These are phyloP conservation scores for Melaleuca quinquenervia DNA, from an alignment of 345 rosid genomes.

Conservation along the genomic window DNA sequence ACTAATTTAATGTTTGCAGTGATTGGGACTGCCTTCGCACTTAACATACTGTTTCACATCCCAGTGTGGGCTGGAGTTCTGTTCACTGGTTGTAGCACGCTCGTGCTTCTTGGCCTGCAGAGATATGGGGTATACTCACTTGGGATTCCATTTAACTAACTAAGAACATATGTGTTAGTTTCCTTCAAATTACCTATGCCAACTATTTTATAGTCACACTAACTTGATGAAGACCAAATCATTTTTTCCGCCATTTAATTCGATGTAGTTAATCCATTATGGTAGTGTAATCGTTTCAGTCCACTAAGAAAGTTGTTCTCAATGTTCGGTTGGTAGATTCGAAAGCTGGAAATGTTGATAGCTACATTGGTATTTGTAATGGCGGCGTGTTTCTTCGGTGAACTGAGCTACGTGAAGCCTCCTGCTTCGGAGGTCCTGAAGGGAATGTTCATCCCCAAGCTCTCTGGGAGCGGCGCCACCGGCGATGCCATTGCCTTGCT, in stretches of 20 bases:
- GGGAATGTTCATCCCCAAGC: constrained; percentile 2
- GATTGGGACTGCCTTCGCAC: constrained; percentile 54
- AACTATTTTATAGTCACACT: not conserved
- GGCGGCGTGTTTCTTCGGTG: constrained; percentile 1
- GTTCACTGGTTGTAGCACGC: constrained; percentile 41
- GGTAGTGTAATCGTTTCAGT: not conserved
- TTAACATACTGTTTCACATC: constrained; percentile 35
- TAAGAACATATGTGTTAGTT: not conserved
- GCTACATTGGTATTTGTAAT: not conserved
- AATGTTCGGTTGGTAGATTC: not conserved
- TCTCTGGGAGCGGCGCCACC: constrained; percentile 11
- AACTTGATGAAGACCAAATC: not conserved
- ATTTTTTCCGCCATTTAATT: not conserved
- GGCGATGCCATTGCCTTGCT: constrained; percentile 32
- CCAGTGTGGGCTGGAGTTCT: constrained; percentile 52
- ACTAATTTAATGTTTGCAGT: constrained; percentile 11
- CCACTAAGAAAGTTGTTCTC: too few relatives aligned
- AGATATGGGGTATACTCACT: constrained; percentile 36
- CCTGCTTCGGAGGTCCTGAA: not conserved
- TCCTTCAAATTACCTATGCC: not conserved
- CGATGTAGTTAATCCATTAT: not conserved
- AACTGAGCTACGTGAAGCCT: not conserved
- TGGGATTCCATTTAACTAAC: not conserved
- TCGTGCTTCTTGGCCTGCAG: constrained; percentile 45
- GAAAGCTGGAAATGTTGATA: not conserved